A percentile compares a stretch with the other conserved stretches of the same genome.
Evolutionary conservation across 2,329 filamentous ascomycete species (phyloP).

Genomic region (Curvularia spicifera): DNA sequence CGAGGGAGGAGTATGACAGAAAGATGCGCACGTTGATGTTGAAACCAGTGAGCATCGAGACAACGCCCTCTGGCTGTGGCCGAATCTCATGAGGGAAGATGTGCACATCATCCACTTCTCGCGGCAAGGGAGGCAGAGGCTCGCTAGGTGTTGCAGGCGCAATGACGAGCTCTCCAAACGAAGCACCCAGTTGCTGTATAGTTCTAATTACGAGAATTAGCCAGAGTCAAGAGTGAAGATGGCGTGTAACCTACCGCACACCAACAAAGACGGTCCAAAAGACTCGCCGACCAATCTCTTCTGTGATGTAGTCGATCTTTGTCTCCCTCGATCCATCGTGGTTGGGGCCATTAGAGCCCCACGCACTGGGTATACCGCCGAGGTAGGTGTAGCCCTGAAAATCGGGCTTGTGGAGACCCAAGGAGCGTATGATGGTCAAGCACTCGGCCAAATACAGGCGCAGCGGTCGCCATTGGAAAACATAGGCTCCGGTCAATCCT

Average conservation of each 20-base stretch:
- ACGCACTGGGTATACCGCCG: slow-evolving; percentile 42
- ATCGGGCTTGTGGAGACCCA: slow-evolving; percentile 68
- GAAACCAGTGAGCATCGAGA: slow-evolving; percentile 79
- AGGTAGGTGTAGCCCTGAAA: slow-evolving; percentile 50
- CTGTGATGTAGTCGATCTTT: slow-evolving; percentile 54
- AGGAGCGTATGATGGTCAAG: slow-evolving; percentile 70
- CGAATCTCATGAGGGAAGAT: slow-evolving; percentile 75
- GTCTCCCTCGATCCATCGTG: slow-evolving; percentile 48
- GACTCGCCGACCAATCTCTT: slow-evolving; percentile 65
- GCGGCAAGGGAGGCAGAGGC: slow-evolving; percentile 78
- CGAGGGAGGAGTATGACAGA: slow-evolving; percentile 77
- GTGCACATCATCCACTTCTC: slow-evolving; percentile 83
- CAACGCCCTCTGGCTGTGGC: slow-evolving; percentile 68
- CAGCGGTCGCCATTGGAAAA: slow-evolving; percentile 69
- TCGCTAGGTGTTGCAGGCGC: slow-evolving; percentile 76
- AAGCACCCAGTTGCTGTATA: slow-evolving; percentile 76
- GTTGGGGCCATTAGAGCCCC: slow-evolving; percentile 46
- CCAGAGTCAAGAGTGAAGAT: background rate
- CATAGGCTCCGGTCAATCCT: slow-evolving; percentile 70
- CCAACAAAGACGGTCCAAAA: slow-evolving; percentile 85
- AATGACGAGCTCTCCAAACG: slow-evolving; percentile 74
- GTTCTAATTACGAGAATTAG: slow-evolving; percentile 59
- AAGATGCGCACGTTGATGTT: slow-evolving; percentile 80
- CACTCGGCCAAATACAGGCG: slow-evolving; percentile 76
- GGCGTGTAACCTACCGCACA: slow-evolving; percentile 60